Evolutionary conservation across 495 filamentous ascomycete species (phyloP), one percentile per base, ranked within the genome.

Genomic region (Massariosphaeria phaeospora): DNA sequence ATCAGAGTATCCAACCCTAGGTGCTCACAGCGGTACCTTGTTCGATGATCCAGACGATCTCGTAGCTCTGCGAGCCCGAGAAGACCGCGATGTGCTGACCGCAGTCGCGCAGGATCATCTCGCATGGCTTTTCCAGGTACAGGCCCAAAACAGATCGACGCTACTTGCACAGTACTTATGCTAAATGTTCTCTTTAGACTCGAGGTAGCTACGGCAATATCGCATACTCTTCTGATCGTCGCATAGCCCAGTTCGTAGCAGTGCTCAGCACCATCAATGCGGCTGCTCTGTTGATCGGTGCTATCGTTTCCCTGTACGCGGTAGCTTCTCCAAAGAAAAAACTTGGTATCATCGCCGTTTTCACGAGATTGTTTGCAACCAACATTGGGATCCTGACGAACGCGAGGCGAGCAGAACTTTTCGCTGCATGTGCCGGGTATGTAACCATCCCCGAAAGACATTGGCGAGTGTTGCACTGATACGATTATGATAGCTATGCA

Each of bases 1-100:
- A 30, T 25, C 44, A 5, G 27, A 33, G 5, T 48, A 15, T 20
- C 44, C 53, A 0, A 49, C 29, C 2, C 42, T 57, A 8, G 45
- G 53, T 10, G 53, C 27, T 12, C 44, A 35, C 6, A 43, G 33
- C 17, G 24, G 2, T 18, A 11, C 7, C 11, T 18, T 57, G 17
- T 49, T 57, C 15, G 45, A 57, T 24, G 36, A 57, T 42, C 7
- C 17, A 7, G 53, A 36, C 34, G 47, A 57, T 21, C 35, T 57
- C 13, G 21, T 57, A 1, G 45, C 26, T 17, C 45, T 57, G 34
- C 33, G 36, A 11, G 21, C 25, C 9, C 33, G 17, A 2, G 45
- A 26, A 15, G 53, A 57, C 20, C 33, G 36, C 21, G 53, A 57
- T 24, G 9, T 20, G 10, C 25, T 57, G 1, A 41, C 53, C 3